Base-by-base conservation (phyloP, 306 rosid genomes). In the Vigna trinervia region DNA sequence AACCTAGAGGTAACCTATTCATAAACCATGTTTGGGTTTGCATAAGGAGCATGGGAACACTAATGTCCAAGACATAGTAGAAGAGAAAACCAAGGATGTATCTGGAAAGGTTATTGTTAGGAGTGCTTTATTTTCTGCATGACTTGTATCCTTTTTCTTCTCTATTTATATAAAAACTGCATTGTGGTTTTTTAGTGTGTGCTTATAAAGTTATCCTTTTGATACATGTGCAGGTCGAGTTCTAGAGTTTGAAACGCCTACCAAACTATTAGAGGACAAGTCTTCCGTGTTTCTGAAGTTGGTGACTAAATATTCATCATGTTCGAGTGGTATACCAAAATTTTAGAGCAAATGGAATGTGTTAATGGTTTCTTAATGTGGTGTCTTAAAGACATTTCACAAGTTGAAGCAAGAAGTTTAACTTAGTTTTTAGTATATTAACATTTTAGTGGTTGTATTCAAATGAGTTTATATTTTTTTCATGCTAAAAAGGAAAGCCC, bases 281-380 rank as follows among this genome's bases (percentile, higher is more conserved):
- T 86, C 99, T 36, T 96, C 99, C 62, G 91, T 96, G 97, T 96
- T 92, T 86, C 84, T 96, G 13, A 96, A 92, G 76, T 80, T 96
- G 88, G 97, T 96, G 76, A 84, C 89, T 2, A 96, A 96, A 82
- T 96, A 96, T 84, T 92, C 99, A 57, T 88, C 93, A 0, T 81
- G 97, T 61, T 90, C 97, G 30, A 95, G 87, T 66, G 97, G 95
- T 79, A 87, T 86, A 6, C 90, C 96, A 78, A 93, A 90, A 47
- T 82, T 84, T 84, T 94, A 85, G 83, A 71, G 53, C 61, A 45
- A 63, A 78, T 86, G 84, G 77, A 73, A 76, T 72, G 84, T 83
- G 79, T 26, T 32, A 71, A 62, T 77, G 75, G 63, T 73, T 45
- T 75, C 68, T 64, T 48, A 20, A 80, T 39, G 62, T 39, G 62